Evolutionary conservation across 2,329 filamentous ascomycete genomes (phyloP), one percentile per base, ranked within the genome.

Genomic region (Calcarisporium arbuscula): DNA sequence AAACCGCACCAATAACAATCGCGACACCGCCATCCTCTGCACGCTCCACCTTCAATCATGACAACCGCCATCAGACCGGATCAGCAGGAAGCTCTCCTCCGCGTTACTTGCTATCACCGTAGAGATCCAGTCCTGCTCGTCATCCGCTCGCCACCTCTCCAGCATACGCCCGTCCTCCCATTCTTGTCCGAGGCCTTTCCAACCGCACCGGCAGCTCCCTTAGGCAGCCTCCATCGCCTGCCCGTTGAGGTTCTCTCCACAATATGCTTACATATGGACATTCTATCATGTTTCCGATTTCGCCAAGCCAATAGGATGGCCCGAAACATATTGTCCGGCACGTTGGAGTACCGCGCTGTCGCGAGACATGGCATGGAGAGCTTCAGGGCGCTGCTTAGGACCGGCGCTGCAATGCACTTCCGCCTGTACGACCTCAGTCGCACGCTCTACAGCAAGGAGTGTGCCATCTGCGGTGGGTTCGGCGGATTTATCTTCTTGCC

Each of bases 341-440:
- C n/a, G n/a, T n/a, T 33, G 44, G 46, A 32, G 47, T 39, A 39
- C 28, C 27, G 22, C 12, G 33, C 37, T 8, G 33, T 29, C 9
- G 32, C 28, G 10, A 18, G 20, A 11, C 14, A 36, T 17, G 37
- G 37, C 19, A 27, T 32, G 19, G 29, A 25, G 11, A 34, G 28
- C 10, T 39, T 27, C 25, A 32, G 37, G 16, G 37, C 33, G 22
- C 22, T 39, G 33, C 21, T 39, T 15, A 26, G 33, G 19, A 36
- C 20, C 14, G 34, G 16, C 4, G 33, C 36, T 28, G 37, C 37
- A 8, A 16, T 19, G 5, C 37, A 39, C 25, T 28, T 39, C 11
- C 32, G 28, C 5, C 19, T 39, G n/a, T 14, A 32, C 8, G 37
- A 32, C 9, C 36, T 39, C n/a, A 36, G 32, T 19, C 9, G 29